phyloP scores from a whole-genome alignment of 768 basidiomycete species.

The Leccinum barrowsii region DNA sequence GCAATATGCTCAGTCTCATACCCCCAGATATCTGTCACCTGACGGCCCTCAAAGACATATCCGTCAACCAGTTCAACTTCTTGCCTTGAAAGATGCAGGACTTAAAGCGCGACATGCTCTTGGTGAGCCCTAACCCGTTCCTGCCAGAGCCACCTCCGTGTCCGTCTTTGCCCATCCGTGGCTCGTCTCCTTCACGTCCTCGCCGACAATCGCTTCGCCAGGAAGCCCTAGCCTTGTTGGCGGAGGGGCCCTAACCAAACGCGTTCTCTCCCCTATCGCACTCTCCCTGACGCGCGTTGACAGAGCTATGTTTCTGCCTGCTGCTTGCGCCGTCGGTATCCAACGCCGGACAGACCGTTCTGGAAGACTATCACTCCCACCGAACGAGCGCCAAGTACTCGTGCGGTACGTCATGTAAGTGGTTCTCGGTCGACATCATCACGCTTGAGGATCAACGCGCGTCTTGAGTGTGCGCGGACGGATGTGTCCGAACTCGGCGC shows the following conservation, averaged over 20 bases:
- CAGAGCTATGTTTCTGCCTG: no score
- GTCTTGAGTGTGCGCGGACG: no score
- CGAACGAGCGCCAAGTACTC: background rate
- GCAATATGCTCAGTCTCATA: constrained; percentile 34
- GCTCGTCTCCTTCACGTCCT: constrained; percentile 8
- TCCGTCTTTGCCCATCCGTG: no score
- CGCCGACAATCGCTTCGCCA: no score
- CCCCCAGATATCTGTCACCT: constrained; percentile 59
- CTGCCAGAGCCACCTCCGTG: constrained; percentile 26
- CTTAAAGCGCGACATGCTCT: constrained; percentile 42
- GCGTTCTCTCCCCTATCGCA: no score
- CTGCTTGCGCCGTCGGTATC: no score
- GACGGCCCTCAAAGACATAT: constrained; percentile 49
- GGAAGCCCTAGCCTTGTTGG: no score
- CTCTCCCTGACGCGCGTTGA: no score
- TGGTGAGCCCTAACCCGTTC: constrained; percentile 61
- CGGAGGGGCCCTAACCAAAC: no score
- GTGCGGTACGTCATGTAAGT: background rate
- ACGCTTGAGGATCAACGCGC: no score
- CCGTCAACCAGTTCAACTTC: constrained; percentile 54
- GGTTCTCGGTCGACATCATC: no score
- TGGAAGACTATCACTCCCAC: background rate
- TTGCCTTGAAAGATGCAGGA: constrained; percentile 57
- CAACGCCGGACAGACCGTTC: background rate
- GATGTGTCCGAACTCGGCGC: no score